Base-by-base conservation (phyloP, 1,284 basidiomycete genomes). In the Cryptococcus neoformans region DNA sequence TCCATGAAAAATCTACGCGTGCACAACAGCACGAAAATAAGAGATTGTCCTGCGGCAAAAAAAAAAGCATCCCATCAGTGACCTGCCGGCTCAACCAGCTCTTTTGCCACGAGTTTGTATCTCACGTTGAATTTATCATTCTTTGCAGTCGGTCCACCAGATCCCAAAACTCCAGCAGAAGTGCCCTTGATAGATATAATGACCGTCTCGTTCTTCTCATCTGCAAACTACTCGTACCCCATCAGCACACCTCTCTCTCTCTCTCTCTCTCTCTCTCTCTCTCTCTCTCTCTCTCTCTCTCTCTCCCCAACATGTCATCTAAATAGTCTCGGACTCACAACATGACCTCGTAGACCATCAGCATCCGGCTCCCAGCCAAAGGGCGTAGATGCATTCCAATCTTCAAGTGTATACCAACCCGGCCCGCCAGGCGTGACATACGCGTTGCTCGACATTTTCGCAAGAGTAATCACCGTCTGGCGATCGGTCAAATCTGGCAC, bases 1-100 rank as follows among this genome's bases (percentile, higher is more conserved):
- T 86, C 95, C 95, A 99, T 5, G 90, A 87, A 85, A 92, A 96
- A 71, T 91, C 91, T 28, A 99, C 85, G 16, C 86, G 82, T 0
- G 96, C 96, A 75, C 95, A 99, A 78, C 95, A 99, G 78, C 95
- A 99, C 54, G 92, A 97, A 78, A 98, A 99, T 54, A 98, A 80
- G n/a, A 99, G 75, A 66, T 98, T 98, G 77, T 97, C 93, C 77
- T 80, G 61, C 1, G 44, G 44, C 14, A 45, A 41, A 11, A 38
- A 96, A 28, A 21, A 21, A 21, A 21, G 21, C 21, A 21, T 21
- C n/a, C n/a, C n/a, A 61, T 1, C 42, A 44, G n/a, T 49, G n/a
- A n/a, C 12, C 16, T 41, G 41, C 11, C 21, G 7, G 46, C 11
- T 34, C 11, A 9, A 44, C 14, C 14, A 12, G 10, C 3, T 6